Evolutionary conservation across 306 rosid genomes (phyloP).

Genomic region (Quercus engelmannii): DNA sequence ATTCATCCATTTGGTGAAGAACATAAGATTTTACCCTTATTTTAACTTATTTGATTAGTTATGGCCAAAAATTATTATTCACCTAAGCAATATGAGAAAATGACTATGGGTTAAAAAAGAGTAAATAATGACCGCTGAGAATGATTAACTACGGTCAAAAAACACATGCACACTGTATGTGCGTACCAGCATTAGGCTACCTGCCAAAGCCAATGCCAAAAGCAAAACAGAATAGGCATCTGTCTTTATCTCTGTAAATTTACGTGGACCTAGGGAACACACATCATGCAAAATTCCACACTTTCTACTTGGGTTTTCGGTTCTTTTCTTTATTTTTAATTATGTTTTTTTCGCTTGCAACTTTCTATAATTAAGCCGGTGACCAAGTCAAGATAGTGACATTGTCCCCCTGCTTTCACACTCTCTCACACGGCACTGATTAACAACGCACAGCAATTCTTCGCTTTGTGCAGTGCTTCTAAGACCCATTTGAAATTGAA

Average conservation of each 20-base stretch:
- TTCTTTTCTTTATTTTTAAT: background rate
- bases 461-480: constrained; percentile 7
- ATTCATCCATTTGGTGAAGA: too few species aligned
- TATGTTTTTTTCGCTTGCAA: background rate
- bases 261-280: constrained; percentile 5
- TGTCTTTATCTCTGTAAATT: background rate
- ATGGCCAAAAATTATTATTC: too few species aligned
- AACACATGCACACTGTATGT: background rate
- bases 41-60: too few species aligned
- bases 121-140: background rate
- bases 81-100: too few species aligned
- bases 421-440: constrained; percentile 25
- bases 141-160: background rate
- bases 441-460: constrained; percentile 3
- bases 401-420: background rate
- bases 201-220: constrained; percentile 9
- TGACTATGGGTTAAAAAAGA: too few species aligned
- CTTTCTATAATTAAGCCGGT: background rate
- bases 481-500: background rate
- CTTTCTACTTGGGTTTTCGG: constrained; percentile 13
- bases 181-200: background rate
- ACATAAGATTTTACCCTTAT: too few species aligned
- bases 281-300: constrained; percentile 40
- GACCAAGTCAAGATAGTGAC: background rate
- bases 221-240: constrained; percentile 9